Evolutionary conservation across 2,329 filamentous ascomycete species (phyloP).

Genomic region (Ophiostoma montium): DNA sequence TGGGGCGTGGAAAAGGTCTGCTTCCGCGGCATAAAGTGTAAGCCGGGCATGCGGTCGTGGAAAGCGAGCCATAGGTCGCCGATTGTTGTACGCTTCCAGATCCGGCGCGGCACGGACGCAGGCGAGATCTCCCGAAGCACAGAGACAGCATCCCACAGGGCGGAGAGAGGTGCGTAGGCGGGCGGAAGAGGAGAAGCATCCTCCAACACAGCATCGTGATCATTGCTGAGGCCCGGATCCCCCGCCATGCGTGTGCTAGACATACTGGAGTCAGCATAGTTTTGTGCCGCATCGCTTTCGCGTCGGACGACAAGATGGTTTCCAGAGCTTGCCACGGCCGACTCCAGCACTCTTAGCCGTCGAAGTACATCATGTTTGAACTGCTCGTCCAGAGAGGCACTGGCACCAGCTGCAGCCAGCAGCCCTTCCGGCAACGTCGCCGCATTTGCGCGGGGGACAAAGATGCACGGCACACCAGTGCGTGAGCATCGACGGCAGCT

Average conservation of each 20-base stretch:
- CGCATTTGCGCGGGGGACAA: constrained; percentile 12
- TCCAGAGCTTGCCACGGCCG: background rate
- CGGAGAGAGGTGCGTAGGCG: constrained; percentile 4
- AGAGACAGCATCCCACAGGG: constrained; percentile 7
- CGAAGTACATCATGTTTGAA: constrained; percentile 8
- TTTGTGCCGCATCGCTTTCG: background rate
- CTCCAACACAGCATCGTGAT: background rate
- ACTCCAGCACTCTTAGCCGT: constrained; percentile 7
- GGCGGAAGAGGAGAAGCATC: background rate
- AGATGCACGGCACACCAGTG: constrained; percentile 8
- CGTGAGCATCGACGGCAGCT: constrained; percentile 10
- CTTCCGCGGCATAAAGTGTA: constrained; percentile 30
- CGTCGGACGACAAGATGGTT: background rate
- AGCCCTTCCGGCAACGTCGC: constrained; percentile 1
- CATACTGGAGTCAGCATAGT: background rate
- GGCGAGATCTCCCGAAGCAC: background rate
- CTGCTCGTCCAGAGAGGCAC: background rate
- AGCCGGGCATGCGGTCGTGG: constrained; percentile 28
- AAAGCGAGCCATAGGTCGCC: constrained; percentile 17
- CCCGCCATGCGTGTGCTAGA: background rate
- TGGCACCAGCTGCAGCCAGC: background rate
- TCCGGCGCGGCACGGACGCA: background rate
- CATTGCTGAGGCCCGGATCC: background rate
- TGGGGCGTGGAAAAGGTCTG: constrained; percentile 28
- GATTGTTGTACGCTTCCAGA: constrained; percentile 9